Conservation (phyloP, 2,329 filamentous ascomycete genomes). For the Tolypocladium nubicola region DNA sequence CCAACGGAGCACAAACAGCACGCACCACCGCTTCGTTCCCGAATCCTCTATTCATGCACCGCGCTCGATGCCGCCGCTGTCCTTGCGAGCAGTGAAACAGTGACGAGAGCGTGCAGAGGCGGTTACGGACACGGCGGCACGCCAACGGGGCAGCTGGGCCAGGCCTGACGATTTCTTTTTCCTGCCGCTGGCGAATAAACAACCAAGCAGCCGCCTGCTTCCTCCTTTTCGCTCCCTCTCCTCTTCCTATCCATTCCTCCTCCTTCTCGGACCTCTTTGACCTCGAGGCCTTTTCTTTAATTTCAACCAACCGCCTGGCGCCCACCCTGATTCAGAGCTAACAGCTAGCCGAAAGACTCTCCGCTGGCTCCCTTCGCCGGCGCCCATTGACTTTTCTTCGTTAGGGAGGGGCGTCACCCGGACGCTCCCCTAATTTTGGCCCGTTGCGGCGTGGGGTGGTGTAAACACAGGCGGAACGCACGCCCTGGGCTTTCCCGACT, state of each 20-base stretch:
- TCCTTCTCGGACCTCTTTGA: background rate
- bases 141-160: background rate
- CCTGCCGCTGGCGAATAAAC: background rate
- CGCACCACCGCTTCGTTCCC: background rate
- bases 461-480: background rate
- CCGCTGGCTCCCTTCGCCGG: background rate
- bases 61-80: background rate
- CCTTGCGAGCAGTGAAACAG: background rate
- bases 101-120: background rate
- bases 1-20: background rate
- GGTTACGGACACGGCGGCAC: background rate
- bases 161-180: background rate
- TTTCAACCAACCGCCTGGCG: no score
- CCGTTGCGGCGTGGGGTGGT: background rate
- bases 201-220: no score
- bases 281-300: background rate
- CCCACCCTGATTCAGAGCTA: background rate
- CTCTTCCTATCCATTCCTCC: background rate
- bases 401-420: background rate
- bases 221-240: background rate
- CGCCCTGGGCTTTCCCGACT: background rate
- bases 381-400: background rate
- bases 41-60: background rate
- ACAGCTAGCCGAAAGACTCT: background rate
- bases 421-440: background rate